Evolutionary conservation across 2,329 filamentous ascomycete genomes (phyloP).

Genomic region (Pseudogymnoascus destructans): DNA sequence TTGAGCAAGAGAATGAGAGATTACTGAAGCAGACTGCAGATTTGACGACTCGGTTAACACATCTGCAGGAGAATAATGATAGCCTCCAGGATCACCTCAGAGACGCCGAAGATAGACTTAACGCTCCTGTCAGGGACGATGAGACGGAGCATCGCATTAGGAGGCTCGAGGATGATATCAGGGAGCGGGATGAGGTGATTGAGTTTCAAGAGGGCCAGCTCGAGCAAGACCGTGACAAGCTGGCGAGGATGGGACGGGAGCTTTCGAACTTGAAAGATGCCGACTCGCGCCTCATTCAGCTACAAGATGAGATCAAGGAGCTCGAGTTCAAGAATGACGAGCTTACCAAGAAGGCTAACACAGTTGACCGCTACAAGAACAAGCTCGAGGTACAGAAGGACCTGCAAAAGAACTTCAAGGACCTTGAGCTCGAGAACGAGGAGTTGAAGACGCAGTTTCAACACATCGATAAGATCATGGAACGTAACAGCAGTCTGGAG

Average conservation of each 20-base stretch:
- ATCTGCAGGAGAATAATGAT: slow-evolving; percentile 49
- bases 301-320: slow-evolving; percentile 47
- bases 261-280: slow-evolving; percentile 34
- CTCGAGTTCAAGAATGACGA: slow-evolving; percentile 45
- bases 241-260: slow-evolving; percentile 35
- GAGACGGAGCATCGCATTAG: slow-evolving; percentile 39
- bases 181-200: slow-evolving; percentile 60
- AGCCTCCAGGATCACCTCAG: slow-evolving; percentile 35
- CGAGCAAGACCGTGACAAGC: slow-evolving; percentile 35
- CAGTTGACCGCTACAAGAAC: slow-evolving; percentile 47
- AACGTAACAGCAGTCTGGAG: slow-evolving; percentile 24
- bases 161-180: slow-evolving; percentile 42
- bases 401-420: slow-evolving; percentile 42
- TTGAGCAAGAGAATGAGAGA: slow-evolving; percentile 43
- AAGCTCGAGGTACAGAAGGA: slow-evolving; percentile 46
- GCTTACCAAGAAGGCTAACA: slow-evolving; percentile 49
- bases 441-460: slow-evolving; percentile 37
- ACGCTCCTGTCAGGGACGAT: slow-evolving; percentile 39
- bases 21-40: slow-evolving; percentile 45
- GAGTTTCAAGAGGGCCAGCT: slow-evolving; percentile 55
- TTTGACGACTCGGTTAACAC: slow-evolving; percentile 45
- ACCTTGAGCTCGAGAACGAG: slow-evolving; percentile 41
- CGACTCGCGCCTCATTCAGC: slow-evolving; percentile 36
- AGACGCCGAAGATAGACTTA: slow-evolving; percentile 27
- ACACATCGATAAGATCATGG: slow-evolving; percentile 23